Base-by-base conservation (phyloP, 78 protist genomes). In the Monosiga brevicollis region DNA sequence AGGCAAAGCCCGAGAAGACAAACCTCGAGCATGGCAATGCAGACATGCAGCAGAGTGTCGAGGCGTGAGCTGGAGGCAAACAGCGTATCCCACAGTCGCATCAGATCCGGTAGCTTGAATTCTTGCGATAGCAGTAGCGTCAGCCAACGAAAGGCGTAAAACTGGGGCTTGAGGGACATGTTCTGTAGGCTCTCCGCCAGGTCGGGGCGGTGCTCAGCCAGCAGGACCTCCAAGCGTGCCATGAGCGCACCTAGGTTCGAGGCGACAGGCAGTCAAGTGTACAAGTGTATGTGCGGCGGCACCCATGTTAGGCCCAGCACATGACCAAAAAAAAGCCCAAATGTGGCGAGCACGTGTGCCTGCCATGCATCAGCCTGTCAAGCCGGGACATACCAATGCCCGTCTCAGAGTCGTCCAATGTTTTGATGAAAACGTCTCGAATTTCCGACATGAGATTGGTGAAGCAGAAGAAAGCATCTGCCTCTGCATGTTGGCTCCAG, bases 381-480 rank as follows among this genome's bases (percentile, higher is more conserved):
- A n/a, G n/a, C n/a, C n/a, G n/a, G n/a, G 74, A 70, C 15, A 70
- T 20, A 80, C 49, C 11, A 23, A 80, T 32, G 15, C 55, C 22
- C 32, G 35, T 0, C 11, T 34, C 22, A 10, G 49, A 26, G 15
- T 71, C 20, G 72, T 71, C 84, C 49, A 71, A 9, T 9, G 20
- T 25, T 1, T 76, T 35, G 42, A 76, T 76, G 73, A 90, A 93
- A 82, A 85, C 87, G 83, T 90, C 92, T 23, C 93, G 35, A 32
- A 90, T 40, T 22, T 88, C 91, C 38, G 91, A 70, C 93, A 91
- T 90, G n/a, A 94, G 36, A 23, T 62, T 74, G 10, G 85, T 85
- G 76, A 94, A 94, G 82, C 93, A 91, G 80, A 81, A 91, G 87
- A 91, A 94, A 11, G 94, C 83, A 82, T 94, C 97, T 15, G 94